phyloP scores from a whole-genome alignment of 768 basidiomycete genomes.

The Tulasnella sp. region DNA sequence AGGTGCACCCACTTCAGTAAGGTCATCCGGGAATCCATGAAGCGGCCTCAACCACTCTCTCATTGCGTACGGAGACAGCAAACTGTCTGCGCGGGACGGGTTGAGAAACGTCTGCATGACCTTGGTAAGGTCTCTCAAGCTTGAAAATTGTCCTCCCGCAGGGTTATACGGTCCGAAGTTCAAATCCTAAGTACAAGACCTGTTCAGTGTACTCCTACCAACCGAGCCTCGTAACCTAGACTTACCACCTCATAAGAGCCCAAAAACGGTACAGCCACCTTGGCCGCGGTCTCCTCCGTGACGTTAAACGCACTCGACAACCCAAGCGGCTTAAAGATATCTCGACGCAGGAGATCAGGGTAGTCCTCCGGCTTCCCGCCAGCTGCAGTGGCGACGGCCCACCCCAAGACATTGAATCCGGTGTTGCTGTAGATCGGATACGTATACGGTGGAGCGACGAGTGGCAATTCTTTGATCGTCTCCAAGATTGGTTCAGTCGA shows the following conservation, averaged over 20 bases:
- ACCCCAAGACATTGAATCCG: slow-evolving; percentile 33
- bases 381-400: slow-evolving; percentile 32
- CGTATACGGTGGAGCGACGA: slow-evolving; percentile 39
- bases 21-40: slow-evolving; percentile 28
- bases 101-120: slow-evolving; percentile 43
- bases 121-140: slow-evolving; percentile 40
- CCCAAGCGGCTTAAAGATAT: slow-evolving; percentile 44
- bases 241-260: background rate
- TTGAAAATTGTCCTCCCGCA: slow-evolving; percentile 46
- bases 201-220: background rate
- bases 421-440: slow-evolving; percentile 41
- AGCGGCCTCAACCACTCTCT: slow-evolving; percentile 30
- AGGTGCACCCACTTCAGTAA: slow-evolving; percentile 21
- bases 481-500: background rate
- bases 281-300: background rate
- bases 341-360: slow-evolving; percentile 40
- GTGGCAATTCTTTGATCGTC: slow-evolving; percentile 33
- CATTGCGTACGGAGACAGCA: slow-evolving; percentile 26
- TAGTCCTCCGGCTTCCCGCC: slow-evolving; percentile 28
- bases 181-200: slow-evolving; percentile 30
- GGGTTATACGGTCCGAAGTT: slow-evolving; percentile 37
- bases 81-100: slow-evolving; percentile 28
- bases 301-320: background rate
- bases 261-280: background rate
- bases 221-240: background rate